phyloP scores from a whole-genome alignment of 2,329 filamentous ascomycete genomes.

The Scedosporium boydii region DNA sequence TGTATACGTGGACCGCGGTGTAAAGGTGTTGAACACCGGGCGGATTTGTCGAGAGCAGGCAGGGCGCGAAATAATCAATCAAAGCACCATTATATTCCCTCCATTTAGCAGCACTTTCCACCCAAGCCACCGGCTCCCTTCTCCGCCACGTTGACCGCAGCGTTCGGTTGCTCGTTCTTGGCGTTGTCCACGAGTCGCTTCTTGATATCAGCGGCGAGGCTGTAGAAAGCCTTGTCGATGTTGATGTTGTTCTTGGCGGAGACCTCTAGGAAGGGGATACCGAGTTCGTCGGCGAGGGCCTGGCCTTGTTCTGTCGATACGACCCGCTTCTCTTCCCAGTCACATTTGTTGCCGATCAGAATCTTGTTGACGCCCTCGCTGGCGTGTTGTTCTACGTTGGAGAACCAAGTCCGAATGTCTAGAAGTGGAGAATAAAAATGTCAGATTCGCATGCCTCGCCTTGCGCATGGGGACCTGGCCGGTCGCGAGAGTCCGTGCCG shows the following conservation, averaged over 20 bases:
- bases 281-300: slow-evolving; percentile 85
- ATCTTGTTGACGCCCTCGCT: slow-evolving; percentile 99
- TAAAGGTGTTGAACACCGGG: not conserved
- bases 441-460: not conserved
- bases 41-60: not conserved
- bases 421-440: slow-evolving; percentile 9
- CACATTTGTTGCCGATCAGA: slow-evolving; percentile 98
- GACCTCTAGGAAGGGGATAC: slow-evolving; percentile 96
- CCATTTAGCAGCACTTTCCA: slow-evolving; percentile 67
- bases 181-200: slow-evolving; percentile 91
- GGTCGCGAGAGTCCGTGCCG: not conserved
- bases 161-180: slow-evolving; percentile 57
- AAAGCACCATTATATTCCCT: not conserved
- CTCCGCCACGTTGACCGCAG: slow-evolving; percentile 61
- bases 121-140: slow-evolving; percentile 44
- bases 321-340: slow-evolving; percentile 98
- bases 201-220: slow-evolving; percentile 92
- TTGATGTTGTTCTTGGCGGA: slow-evolving; percentile 99
- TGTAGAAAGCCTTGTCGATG: slow-evolving; percentile 98
- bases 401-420: slow-evolving; percentile 99
- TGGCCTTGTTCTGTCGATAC: slow-evolving; percentile 91
- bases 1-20: not conserved
- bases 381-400: slow-evolving; percentile 96
- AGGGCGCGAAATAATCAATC: too few relatives aligned
- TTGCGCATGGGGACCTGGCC: not conserved